Evolutionary conservation across 2,329 filamentous ascomycete species (phyloP).

Genomic region (Nemania abortiva): DNA sequence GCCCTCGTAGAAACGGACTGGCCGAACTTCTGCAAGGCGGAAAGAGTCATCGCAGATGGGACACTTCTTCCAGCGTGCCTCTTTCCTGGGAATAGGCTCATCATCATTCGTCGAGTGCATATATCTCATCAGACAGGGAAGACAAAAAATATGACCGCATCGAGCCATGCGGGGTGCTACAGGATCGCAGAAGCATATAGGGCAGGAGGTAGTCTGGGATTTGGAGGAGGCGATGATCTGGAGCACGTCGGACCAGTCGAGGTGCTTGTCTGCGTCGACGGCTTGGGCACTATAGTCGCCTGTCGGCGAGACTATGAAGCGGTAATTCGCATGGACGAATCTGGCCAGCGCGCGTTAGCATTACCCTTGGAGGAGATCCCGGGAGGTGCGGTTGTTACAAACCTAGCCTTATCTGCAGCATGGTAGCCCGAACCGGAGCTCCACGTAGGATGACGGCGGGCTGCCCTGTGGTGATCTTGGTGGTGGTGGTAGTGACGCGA

Average conservation of each 20-base stretch:
- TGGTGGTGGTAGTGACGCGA: constrained; percentile 70
- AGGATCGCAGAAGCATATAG: constrained; percentile 92
- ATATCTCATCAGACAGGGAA: constrained; percentile 92
- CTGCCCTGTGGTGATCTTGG: constrained; percentile 62
- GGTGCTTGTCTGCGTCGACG: constrained; percentile 85
- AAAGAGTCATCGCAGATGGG: constrained; percentile 95
- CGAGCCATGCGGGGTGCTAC: constrained; percentile 96
- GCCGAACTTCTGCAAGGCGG: constrained; percentile 89
- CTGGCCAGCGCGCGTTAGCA: constrained; percentile 55
- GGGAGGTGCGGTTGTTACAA: constrained; percentile 43
- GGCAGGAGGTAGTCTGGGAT: constrained; percentile 89
- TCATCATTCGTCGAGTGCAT: constrained; percentile 87
- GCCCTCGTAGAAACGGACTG: constrained; percentile 90
- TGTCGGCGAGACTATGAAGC: constrained; percentile 90
- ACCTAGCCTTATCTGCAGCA: constrained; percentile 89
- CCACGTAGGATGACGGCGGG: constrained; percentile 81
- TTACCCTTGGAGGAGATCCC: constrained; percentile 2
- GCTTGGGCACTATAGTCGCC: constrained; percentile 84
- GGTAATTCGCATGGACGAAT: constrained; percentile 96
- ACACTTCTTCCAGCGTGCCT: constrained; percentile 89
- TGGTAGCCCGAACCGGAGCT: constrained; percentile 91
- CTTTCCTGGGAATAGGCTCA: constrained; percentile 75
- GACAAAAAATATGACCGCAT: constrained; percentile 96
- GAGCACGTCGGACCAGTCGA: constrained; percentile 91
- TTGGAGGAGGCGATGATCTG: constrained; percentile 92